Evolutionary conservation across 208 protist genomes (phyloP), one percentile per base, ranked within the genome.

Genomic region (Wallacemonas sp.): DNA sequence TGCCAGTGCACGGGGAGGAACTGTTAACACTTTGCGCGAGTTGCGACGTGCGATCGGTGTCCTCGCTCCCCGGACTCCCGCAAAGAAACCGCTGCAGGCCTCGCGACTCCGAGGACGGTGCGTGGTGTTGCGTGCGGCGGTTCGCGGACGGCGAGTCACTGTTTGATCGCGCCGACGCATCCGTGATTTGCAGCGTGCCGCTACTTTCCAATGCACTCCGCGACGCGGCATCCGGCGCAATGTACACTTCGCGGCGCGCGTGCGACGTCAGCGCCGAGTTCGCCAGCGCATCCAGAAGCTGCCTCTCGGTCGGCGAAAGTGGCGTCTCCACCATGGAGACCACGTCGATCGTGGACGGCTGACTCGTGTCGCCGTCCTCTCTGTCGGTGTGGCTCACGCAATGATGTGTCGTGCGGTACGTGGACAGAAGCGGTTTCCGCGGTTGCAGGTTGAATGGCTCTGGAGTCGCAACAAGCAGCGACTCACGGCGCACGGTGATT

Each of bases 271-370:
- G 32, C 0, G 52, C 52, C 5, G 52, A 59, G 16, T 59, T 59
- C n/a, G 52, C 71, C 7, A 75, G 70, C 18, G 73, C 74, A 7
- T 52, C 61, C 42, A 76, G 61, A 10, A 80, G 67, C 2, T 69
- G 67, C 8, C 61, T 57, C 78, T 84, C 78, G 4, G 38, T 18
- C 10, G 45, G 57, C 1, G 72, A 72, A 3, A 76, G 48, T 2
- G 29, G 46, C 57, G 10, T 10, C 41, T 18, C 31, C 33, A 46
- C 1, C 44, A 25, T 41, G 7, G 36, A 41, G 10, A 14, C 14
- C 36, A 14, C 7, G 10, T 41, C 36, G 10, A 14, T 41, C 36
- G 14, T 41, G 36, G 7, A 14, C 7, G 36, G 36, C 7, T 41
- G 10, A 14, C 36, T 16, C n/a, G n/a, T n/a, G 14, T 41, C 36